Conservation (phyloP, 192 early-diverging fungal species). For the Coemansia sp. region DNA sequence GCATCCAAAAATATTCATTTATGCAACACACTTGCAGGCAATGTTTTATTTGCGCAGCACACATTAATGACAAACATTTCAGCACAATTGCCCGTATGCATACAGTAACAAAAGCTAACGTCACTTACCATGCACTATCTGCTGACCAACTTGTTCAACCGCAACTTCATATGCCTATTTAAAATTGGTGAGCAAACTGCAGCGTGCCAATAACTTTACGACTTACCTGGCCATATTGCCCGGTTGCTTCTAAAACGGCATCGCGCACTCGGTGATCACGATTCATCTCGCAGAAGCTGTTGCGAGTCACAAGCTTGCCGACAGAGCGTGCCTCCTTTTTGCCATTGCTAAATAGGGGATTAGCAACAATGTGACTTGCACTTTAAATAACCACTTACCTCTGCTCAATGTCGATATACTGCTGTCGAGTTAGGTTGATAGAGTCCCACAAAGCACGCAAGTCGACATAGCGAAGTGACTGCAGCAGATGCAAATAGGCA, state of each 20-base stretch:
- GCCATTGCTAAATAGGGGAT: constrained; percentile 7
- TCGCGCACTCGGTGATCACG: constrained; percentile 21
- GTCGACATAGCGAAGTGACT: constrained; percentile 21
- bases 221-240: constrained; percentile 17
- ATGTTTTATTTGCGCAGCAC: constrained; percentile 1
- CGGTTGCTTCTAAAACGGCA: constrained; percentile 10
- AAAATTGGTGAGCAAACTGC: background rate
- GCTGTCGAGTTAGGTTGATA: constrained; percentile 17
- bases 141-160: constrained; percentile 10
- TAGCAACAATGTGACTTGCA: background rate
- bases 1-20: background rate
- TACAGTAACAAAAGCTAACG: background rate
- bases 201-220: background rate
- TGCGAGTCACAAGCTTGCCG: constrained; percentile 32
- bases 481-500: constrained; percentile 8
- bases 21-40: background rate
- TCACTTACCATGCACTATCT: constrained; percentile 33
- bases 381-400: constrained; percentile 19
- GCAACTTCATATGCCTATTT: constrained; percentile 15
- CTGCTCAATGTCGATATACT: constrained; percentile 17
- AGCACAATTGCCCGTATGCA: background rate
- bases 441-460: constrained; percentile 36
- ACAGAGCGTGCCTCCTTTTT: constrained; percentile 13
- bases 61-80: background rate
- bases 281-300: constrained; percentile 16